A percentile compares a stretch with the other conserved stretches of the same genome.
phyloP scores from a whole-genome alignment of 208 protist genomes.

The Crithidia bombi region DNA sequence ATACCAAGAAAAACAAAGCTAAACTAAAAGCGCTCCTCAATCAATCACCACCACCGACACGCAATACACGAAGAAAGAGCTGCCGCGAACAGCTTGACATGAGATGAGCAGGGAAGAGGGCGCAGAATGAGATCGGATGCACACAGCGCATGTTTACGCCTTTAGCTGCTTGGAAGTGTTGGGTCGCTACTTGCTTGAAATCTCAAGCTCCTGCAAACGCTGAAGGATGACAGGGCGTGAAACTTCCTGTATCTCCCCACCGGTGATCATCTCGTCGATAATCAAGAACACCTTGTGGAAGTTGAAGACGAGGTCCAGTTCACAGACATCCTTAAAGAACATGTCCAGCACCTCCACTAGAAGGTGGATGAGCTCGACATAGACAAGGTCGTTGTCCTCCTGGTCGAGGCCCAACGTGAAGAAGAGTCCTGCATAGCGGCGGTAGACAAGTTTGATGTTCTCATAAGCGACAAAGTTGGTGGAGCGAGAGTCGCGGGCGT shows the following conservation, averaged over 20 bases:
- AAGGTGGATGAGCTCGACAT: conserved; percentile 98
- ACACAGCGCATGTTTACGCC: no score
- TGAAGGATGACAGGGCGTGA: conserved; percentile 93
- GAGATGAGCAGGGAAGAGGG: no score
- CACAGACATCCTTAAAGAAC: conserved; percentile 99
- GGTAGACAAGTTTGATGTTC: conserved; percentile 97
- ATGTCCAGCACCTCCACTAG: conserved; percentile 98
- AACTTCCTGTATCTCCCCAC: conserved; percentile 98
- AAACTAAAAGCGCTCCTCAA: no score
- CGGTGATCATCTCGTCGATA: conserved; percentile 98
- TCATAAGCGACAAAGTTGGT: conserved; percentile 98
- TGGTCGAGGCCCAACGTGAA: conserved; percentile 98
- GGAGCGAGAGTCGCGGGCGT: conserved; percentile 91
- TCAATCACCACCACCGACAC: no score
- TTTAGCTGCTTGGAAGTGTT: no score
- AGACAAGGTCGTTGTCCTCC: conserved; percentile 98
- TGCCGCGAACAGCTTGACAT: no score
- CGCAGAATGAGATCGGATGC: no score
- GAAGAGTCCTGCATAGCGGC: conserved; percentile 99
- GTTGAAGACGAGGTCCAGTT: conserved; percentile 99
- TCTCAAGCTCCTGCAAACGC: conserved; percentile 92
- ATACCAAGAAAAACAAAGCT: no score
- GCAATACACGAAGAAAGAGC: no score
- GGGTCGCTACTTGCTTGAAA: conserved; percentile 84
- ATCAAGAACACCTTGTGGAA: conserved; percentile 99